Percentiles rank a stretch among this genome's conserved stretches.
These are phyloP conservation scores for Podosphaera fusca DNA, from an alignment of 2,329 filamentous ascomycete genomes.

Conservation along the genomic window DNA sequence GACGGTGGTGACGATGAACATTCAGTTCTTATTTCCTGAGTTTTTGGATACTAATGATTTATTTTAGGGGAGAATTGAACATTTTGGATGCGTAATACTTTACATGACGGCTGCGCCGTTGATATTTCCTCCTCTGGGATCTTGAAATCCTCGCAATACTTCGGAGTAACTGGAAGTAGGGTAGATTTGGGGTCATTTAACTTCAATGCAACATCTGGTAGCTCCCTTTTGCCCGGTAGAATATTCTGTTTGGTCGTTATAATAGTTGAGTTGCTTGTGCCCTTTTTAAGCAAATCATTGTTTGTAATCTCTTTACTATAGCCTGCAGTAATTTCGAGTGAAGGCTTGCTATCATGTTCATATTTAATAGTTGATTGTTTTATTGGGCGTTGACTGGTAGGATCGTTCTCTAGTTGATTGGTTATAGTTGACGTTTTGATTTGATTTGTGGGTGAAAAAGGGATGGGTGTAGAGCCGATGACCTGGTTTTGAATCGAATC, in stretches of 20 bases:
- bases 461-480: neutral
- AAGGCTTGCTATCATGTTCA: neutral
- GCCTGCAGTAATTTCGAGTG: neutral
- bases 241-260: neutral
- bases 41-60: neutral
- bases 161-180: neutral
- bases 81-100: neutral
- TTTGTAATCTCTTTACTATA: neutral
- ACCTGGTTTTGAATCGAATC: neutral
- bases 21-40: too few relatives aligned
- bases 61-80: neutral
- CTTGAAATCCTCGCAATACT: neutral
- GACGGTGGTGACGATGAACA: neutral
- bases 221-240: neutral
- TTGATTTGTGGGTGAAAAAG: neutral
- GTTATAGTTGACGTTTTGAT: neutral
- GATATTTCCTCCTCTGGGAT: neutral
- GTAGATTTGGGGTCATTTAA: neutral
- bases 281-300: neutral
- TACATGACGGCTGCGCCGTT: neutral
- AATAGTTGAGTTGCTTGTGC: neutral
- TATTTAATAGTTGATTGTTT: neutral
- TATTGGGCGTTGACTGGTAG: neutral
- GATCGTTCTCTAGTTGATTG: neutral
- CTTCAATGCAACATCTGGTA: neutral